phyloP scores from a whole-genome alignment of 495 filamentous ascomycete species.

The Chaetomium cochliodes region DNA sequence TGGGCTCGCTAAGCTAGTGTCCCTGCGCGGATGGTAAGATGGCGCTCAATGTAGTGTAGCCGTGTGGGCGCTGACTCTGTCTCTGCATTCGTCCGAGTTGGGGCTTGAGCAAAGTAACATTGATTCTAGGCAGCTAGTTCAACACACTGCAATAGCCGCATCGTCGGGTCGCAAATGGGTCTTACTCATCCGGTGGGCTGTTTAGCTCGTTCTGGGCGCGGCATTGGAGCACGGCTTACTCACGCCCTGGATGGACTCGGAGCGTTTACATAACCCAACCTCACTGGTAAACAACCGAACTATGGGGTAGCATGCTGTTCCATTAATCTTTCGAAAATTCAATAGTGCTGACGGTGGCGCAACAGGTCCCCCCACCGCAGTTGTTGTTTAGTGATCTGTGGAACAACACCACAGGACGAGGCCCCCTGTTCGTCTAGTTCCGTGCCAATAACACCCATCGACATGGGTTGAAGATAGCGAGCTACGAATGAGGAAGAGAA shows the following conservation, averaged over 20 bases:
- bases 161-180: neutral
- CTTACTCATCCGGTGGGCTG: neutral
- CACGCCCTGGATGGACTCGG: neutral
- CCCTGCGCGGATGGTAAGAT: neutral
- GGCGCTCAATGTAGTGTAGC: neutral
- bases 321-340: neutral
- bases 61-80: neutral
- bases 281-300: neutral
- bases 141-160: neutral
- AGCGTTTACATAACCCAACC: neutral
- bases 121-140: slow-evolving; percentile 1
- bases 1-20: too few relatives aligned
- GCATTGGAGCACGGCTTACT: neutral
- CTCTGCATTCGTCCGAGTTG: neutral
- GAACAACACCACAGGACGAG: too few relatives aligned
- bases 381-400: too few relatives aligned
- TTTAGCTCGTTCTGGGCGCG: neutral
- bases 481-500: too few relatives aligned
- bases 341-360: neutral
- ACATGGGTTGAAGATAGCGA: too few relatives aligned
- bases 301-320: neutral
- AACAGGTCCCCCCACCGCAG: too few relatives aligned
- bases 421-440: too few relatives aligned
- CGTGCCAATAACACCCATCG: too few relatives aligned
- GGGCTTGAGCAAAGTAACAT: neutral